Conservation (phyloP, 192 early-diverging fungal species). For the Coemansia sp. region DNA sequence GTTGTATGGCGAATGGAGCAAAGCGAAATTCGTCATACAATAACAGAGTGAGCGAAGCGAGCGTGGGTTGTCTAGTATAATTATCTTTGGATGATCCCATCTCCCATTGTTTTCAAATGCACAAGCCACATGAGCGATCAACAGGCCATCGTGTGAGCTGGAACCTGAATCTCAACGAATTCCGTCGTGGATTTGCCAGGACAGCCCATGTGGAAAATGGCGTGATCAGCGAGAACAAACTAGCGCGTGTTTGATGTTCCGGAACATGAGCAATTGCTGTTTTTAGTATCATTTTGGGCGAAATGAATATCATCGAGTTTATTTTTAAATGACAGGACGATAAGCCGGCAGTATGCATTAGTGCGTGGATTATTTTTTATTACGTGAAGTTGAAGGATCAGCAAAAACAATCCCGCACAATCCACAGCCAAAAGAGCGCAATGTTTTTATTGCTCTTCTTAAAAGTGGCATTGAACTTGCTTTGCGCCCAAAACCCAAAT, state of each 20-base stretch:
- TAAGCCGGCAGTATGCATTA: neutral
- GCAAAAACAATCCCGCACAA: neutral
- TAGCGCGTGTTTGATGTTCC: too few species aligned
- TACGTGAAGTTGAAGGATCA: neutral
- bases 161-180: neutral
- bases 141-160: neutral
- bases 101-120: too few species aligned
- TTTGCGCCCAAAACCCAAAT: too few species aligned
- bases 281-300: too few species aligned
- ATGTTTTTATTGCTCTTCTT: neutral
- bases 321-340: neutral
- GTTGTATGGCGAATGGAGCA: too few species aligned
- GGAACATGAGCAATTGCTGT: too few species aligned
- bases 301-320: neutral
- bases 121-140: neutral
- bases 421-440: neutral
- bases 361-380: neutral
- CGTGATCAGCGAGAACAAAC: neutral
- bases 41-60: too few species aligned
- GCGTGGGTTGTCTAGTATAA: too few species aligned
- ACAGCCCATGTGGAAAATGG: neutral
- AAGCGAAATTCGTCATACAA: too few species aligned
- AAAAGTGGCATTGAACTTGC: too few species aligned
- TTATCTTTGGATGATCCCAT: too few species aligned
- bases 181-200: neutral